Evolutionary conservation across 2,329 filamentous ascomycete genomes (phyloP), one percentile per base, ranked within the genome.

Genomic region (Xylaria sp.): DNA sequence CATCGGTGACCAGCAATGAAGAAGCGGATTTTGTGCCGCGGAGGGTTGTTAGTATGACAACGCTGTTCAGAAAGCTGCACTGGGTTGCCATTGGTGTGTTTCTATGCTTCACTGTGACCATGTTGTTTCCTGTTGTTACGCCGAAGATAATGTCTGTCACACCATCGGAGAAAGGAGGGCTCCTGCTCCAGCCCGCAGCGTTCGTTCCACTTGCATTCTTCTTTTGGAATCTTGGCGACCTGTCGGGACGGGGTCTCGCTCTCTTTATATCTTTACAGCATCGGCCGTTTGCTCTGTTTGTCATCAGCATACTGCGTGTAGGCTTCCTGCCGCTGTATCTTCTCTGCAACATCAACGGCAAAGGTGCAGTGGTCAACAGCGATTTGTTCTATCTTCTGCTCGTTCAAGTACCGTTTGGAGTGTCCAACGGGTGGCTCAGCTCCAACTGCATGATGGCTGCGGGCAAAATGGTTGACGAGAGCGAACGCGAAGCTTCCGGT

Each of bases 61-160:
- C 78, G 0, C 83, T 97, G 2, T 86, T 94, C 68, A 77, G 78
- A 62, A 96, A 96, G 73, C 83, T 97, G 50, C 85, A 83, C 69
- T 95, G 89, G 84, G 80, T 92, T 11, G 84, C 91, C 0, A 78
- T 80, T n/a, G 84, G 90, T 6, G 84, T 97, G 11, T 91, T 91
- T 68, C 72, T 92, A 64, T 92, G 88, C 70, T 97, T 97, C 70
- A 76, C 82, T 48, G 76, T 93, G 57, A 92, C 92, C 54, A 97
- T 99, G 93, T 86, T 94, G 72, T 97, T 92, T 78, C 94, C 94
- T 0, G 90, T 97, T 62, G 95, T 95, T 75, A 97, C 94, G 0
- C 77, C 81, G 59, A 85, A 88, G 74, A 87, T 88, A 55, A 64
- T 79, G 19, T 84, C 80, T 2, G 76, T 82, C 6, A 65, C 65